phyloP scores from a whole-genome alignment of 768 basidiomycete genomes.

The Boletus pseudo-olivaceus region DNA sequence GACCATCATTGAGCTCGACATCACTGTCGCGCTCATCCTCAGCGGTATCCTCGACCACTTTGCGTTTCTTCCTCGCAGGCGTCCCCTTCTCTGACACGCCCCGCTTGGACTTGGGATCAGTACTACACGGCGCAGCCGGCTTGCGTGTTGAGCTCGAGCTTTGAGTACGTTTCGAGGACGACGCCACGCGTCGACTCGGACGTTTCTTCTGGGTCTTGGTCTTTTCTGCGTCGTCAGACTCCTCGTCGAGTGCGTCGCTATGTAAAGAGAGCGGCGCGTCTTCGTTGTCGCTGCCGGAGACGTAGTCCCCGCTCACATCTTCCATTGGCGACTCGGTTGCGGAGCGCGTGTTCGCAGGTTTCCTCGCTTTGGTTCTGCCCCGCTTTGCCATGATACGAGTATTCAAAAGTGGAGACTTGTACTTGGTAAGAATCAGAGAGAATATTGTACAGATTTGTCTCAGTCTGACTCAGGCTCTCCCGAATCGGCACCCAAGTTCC shows the following conservation, averaged over 20 bases:
- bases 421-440: background rate
- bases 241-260: slow-evolving; percentile 47
- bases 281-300: slow-evolving; percentile 11
- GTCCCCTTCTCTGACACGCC: slow-evolving; percentile 16
- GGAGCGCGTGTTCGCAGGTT: background rate
- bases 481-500: too few species aligned
- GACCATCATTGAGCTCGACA: slow-evolving; percentile 54
- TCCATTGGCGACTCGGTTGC: slow-evolving; percentile 3
- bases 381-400: slow-evolving; percentile 18
- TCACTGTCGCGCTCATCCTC: slow-evolving; percentile 36
- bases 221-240: slow-evolving; percentile 22
- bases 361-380: slow-evolving; percentile 1
- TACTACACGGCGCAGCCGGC: background rate
- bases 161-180: slow-evolving; percentile 28
- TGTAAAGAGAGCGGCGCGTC: slow-evolving; percentile 25
- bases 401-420: background rate
- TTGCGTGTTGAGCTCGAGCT: slow-evolving; percentile 3
- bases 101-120: slow-evolving; percentile 21
- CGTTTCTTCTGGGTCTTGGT: slow-evolving; percentile 17
- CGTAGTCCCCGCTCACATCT: slow-evolving; percentile 10
- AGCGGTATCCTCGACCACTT: slow-evolving; percentile 9
- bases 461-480: background rate
- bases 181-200: slow-evolving; percentile 11
- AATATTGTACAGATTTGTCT: background rate
- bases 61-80: slow-evolving; percentile 25